phyloP scores from a whole-genome alignment of 257 asterid species.

The Plantago major region DNA sequence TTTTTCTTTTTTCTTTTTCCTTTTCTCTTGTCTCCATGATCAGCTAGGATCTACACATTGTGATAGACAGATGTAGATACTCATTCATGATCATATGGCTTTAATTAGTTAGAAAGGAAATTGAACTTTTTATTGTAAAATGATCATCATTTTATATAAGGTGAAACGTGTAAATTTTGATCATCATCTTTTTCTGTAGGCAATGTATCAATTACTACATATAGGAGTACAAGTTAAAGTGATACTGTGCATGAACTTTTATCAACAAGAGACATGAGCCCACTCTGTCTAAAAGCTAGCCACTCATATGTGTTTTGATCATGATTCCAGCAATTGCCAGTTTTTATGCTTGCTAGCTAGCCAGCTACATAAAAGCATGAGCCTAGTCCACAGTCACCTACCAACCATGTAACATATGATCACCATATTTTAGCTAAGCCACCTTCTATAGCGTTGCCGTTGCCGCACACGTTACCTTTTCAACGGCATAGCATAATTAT shows the following conservation, averaged over 20 bases:
- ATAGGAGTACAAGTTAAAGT: constrained; percentile 26
- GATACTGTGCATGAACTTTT: constrained; percentile 27
- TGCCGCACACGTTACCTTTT: too few species aligned
- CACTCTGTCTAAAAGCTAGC: constrained; percentile 44
- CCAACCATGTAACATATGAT: too few species aligned
- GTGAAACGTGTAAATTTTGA: background rate
- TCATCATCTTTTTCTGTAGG: constrained; percentile 26
- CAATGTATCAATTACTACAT: constrained; percentile 21
- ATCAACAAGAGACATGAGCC: constrained; percentile 40
- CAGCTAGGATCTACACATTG: constrained; percentile 35
- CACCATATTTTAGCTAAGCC: too few species aligned
- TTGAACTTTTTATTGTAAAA: constrained; percentile 53
- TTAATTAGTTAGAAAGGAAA: constrained; percentile 59
- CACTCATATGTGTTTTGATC: constrained; percentile 24
- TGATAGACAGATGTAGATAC: constrained; percentile 23
- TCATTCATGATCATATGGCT: constrained; percentile 43
- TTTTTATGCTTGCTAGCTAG: constrained; percentile 24
- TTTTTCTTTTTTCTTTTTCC: constrained; percentile 4
- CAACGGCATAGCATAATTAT: too few species aligned
- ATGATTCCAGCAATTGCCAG: constrained; percentile 90
- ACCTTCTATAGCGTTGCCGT: too few species aligned
- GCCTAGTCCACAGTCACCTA: background rate
- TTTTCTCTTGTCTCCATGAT: constrained; percentile 28
- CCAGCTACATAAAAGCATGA: constrained; percentile 21
- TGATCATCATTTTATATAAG: constrained; percentile 39